phyloP scores from a whole-genome alignment of 2,329 filamentous ascomycete genomes.

The Dactylellina sp. region DNA sequence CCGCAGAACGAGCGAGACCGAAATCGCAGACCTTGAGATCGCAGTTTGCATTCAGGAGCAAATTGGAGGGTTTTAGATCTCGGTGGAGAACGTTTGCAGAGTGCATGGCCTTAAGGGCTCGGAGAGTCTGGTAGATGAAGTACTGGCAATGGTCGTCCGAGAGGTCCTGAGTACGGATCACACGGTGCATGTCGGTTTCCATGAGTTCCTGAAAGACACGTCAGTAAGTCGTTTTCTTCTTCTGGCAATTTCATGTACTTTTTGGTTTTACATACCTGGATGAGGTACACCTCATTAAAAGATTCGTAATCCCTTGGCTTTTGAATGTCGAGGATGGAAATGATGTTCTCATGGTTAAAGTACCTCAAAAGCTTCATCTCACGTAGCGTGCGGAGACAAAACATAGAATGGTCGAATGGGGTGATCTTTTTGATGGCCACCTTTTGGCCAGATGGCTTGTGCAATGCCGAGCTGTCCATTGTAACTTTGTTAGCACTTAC shows the following conservation, averaged over 20 bases:
- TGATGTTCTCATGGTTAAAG: slow-evolving; percentile 99
- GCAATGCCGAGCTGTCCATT: slow-evolving; percentile 82
- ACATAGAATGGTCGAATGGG: slow-evolving; percentile 99
- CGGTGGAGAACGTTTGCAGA: slow-evolving; percentile 97
- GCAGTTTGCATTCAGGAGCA: slow-evolving; percentile 97
- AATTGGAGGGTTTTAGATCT: slow-evolving; percentile 96
- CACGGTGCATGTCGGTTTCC: slow-evolving; percentile 99
- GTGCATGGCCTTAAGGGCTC: slow-evolving; percentile 98
- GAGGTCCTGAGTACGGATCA: slow-evolving; percentile 97
- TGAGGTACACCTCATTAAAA: slow-evolving; percentile 98
- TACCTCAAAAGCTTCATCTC: slow-evolving; percentile 99
- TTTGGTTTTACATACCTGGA: slow-evolving; percentile 76
- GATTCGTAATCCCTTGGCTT: slow-evolving; percentile 95
- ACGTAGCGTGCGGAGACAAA: slow-evolving; percentile 92
- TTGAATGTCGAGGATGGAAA: slow-evolving; percentile 98
- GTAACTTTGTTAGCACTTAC: not conserved
- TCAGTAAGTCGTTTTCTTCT: slow-evolving; percentile 19
- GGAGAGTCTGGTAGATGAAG: slow-evolving; percentile 99
- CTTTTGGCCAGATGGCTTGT: slow-evolving; percentile 98
- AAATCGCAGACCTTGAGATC: slow-evolving; percentile 99
- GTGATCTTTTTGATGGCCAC: slow-evolving; percentile 99
- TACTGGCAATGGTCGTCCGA: slow-evolving; percentile 99
- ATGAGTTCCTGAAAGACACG: slow-evolving; percentile 79
- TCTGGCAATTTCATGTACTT: slow-evolving; percentile 1
- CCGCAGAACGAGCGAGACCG: slow-evolving; percentile 91